Evolutionary conservation across 208 protist genomes (phyloP), one percentile per base, ranked within the genome.

Genomic region (Trypanosoma conorhini): DNA sequence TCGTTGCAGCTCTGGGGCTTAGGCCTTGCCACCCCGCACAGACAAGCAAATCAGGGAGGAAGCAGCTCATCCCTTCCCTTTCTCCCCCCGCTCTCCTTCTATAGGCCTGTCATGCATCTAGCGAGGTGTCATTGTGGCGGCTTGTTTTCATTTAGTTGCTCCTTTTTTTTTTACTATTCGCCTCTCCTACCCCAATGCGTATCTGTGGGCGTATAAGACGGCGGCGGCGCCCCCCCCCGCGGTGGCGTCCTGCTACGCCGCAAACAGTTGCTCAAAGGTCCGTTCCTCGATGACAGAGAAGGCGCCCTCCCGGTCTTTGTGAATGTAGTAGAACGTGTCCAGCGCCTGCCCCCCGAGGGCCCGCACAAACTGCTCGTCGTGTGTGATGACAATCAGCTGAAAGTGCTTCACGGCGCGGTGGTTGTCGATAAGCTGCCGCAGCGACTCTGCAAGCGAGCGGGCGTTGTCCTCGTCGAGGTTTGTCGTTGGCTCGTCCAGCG

Each of bases 361-460:
- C 8, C 93, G 88, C 42, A 98, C 95, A 80, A 99, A 99, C 67
- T 99, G 95, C 80, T 99, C 98, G 74, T 99, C 99, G 80, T 99
- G 99, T 28, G 99, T 99, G 75, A 99, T 99, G n/a, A 99, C 88
- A 64, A 99, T 88, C 0, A 99, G 83, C 89, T 99, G 99, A 61
- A 99, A 98, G 72, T 96, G 87, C 68, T 91, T 91, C 42, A 94
- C 80, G 24, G 74, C 74, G 22, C 89, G 81, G 44, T 90, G 85
- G 15, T 72, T 78, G 54, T 92, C 73, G 67, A 98, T 98, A n/a
- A 98, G 79, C 9, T 79, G 72, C 44, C 86, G 85, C 48, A 97
- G 78, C 8, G 87, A 73, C 48, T 90, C 88, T 3, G 88, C 91
- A 12, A 97, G 83, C n/a, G 88, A 89, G 28, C 80, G 83, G 30